phyloP scores from a whole-genome alignment of 2,329 filamentous ascomycete species.

The Cercospora citrullina region DNA sequence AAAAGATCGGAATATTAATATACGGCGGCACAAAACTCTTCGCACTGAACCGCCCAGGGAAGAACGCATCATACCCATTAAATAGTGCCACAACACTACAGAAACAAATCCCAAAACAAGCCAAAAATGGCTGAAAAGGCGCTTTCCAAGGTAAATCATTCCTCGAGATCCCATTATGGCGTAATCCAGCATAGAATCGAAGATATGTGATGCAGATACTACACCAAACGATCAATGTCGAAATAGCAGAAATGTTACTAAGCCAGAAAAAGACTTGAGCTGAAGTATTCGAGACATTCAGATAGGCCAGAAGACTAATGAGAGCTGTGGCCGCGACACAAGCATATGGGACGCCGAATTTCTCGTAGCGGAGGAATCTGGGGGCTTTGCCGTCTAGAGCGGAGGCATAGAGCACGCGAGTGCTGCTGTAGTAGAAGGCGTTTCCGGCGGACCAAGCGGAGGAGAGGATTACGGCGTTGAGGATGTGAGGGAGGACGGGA shows the following conservation, averaged over 20 bases:
- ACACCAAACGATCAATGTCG: conserved; percentile 66
- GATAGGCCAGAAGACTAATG: conserved; percentile 54
- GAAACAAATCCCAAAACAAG: conserved; percentile 57
- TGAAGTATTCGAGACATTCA: conserved; percentile 63
- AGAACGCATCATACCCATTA: conserved; percentile 61
- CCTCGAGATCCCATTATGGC: conserved; percentile 55
- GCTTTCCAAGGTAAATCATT: conserved; percentile 63
- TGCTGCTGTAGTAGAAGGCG: conserved; percentile 55
- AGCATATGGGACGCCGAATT: conserved; percentile 55
- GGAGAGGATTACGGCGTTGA: conserved; percentile 69
- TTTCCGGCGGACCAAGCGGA: conserved; percentile 62
- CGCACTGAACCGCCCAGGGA: conserved; percentile 57
- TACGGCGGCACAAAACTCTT: conserved; percentile 63
- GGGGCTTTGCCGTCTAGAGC: conserved; percentile 69
- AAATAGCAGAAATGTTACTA: conserved; percentile 65
- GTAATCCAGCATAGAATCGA: conserved; percentile 60
- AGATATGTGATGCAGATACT: conserved; percentile 63
- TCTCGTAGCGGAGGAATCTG: conserved; percentile 50
- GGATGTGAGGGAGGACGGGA: conserved; percentile 61
- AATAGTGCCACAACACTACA: conserved; percentile 62
- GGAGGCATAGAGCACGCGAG: conserved; percentile 55
- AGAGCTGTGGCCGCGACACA: conserved; percentile 45
- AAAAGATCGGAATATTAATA: conserved; percentile 62
- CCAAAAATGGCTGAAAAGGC: conserved; percentile 64
- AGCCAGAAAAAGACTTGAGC: conserved; percentile 66